Percentiles rank a stretch among this genome's conserved stretches.
phyloP scores from a whole-genome alignment of 2,329 filamentous ascomycete genomes.

The Ophiostoma himal-ulmi region DNA sequence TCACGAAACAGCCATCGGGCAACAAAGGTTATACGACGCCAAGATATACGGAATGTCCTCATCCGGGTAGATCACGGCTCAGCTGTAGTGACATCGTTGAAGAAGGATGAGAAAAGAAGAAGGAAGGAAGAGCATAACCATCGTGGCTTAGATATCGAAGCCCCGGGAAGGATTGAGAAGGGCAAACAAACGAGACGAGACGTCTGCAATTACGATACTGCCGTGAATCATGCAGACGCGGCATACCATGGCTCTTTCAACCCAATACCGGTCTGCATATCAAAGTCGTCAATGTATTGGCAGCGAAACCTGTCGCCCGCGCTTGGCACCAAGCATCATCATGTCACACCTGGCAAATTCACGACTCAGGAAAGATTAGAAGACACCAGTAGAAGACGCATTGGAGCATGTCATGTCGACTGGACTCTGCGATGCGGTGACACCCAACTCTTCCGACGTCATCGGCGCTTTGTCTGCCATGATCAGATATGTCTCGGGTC shows the following conservation, averaged over 20 bases:
- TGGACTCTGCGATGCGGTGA: neutral
- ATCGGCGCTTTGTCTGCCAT: slow-evolving; percentile 6
- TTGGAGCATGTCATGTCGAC: too few species aligned
- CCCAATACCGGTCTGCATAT: neutral
- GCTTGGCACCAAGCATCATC: neutral
- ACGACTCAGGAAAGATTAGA: too few species aligned
- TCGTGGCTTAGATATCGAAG: neutral
- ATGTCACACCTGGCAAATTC: neutral
- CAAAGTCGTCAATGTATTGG: neutral
- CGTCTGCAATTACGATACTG: neutral
- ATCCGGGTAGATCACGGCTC: neutral
- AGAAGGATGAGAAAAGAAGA: neutral
- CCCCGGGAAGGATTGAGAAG: neutral
- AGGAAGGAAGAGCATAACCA: neutral
- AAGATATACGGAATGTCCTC: neutral
- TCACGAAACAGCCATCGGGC: too few species aligned
- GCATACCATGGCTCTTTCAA: neutral
- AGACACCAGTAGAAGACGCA: too few species aligned
- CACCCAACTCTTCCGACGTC: neutral
- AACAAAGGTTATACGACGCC: neutral
- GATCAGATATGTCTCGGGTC: slow-evolving; percentile 1
- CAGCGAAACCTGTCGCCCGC: neutral
- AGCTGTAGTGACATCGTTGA: neutral
- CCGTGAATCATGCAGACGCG: neutral
- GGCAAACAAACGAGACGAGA: neutral